phyloP scores from a whole-genome alignment of 768 basidiomycete species.

The Lentinus brumalis region DNA sequence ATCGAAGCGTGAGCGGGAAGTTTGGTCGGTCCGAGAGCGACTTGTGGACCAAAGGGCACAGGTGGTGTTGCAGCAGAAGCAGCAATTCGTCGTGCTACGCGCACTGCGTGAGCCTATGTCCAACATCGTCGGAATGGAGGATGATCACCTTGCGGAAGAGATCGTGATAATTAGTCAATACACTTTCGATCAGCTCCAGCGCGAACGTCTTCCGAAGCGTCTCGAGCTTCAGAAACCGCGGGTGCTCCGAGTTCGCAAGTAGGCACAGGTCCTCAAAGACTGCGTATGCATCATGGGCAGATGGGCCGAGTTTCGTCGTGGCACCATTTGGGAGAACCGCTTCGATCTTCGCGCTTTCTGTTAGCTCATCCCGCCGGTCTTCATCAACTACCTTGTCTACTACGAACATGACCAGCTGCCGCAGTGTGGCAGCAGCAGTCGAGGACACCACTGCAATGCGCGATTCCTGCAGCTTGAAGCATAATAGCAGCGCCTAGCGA shows the following conservation, averaged over 20 bases:
- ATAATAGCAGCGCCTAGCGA: conserved; percentile 80
- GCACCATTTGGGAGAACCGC: conserved; percentile 70
- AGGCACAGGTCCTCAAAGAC: conserved; percentile 94
- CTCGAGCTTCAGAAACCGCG: conserved; percentile 80
- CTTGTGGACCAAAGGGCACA: conserved; percentile 88
- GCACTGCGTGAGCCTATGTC: not conserved
- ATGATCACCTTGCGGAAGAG: conserved; percentile 71
- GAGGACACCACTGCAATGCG: conserved; percentile 96
- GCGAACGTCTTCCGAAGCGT: conserved; percentile 91
- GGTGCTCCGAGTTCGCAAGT: conserved; percentile 79
- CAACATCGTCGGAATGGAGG: not conserved
- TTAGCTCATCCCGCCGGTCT: conserved; percentile 51
- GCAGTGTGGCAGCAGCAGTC: conserved; percentile 93
- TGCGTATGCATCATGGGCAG: conserved; percentile 81
- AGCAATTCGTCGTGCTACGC: conserved; percentile 78
- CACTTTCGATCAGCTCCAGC: conserved; percentile 95
- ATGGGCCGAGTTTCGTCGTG: conserved; percentile 63
- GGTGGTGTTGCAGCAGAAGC: conserved; percentile 84
- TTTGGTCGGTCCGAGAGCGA: conserved; percentile 78
- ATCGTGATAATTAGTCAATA: conserved; percentile 89
- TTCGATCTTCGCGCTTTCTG: conserved; percentile 36
- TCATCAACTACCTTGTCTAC: conserved; percentile 92
- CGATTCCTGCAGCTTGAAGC: conserved; percentile 94
- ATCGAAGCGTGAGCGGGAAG: conserved; percentile 88
- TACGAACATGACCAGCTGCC: conserved; percentile 96